Evolutionary conservation across 441 rosid species (phyloP).

Genomic region (Melastoma candidum): DNA sequence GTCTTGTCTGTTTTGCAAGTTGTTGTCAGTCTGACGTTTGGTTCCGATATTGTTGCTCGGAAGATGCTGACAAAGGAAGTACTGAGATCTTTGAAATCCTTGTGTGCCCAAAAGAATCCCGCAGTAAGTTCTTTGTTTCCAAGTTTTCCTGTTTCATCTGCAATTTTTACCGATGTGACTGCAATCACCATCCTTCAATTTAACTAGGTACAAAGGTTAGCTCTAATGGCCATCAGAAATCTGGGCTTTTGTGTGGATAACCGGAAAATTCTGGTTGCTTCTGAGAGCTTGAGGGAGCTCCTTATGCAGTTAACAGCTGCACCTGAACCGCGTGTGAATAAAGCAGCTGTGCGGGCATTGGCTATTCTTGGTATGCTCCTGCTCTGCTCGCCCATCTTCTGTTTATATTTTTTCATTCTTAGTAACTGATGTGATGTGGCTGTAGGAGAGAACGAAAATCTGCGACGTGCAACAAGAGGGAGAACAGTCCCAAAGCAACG

Average conservation of each 20-base stretch:
- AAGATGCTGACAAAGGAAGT: constrained; percentile 85
- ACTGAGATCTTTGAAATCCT: constrained; percentile 60
- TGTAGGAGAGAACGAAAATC: constrained; percentile 86
- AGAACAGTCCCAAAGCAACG: constrained; percentile 88
- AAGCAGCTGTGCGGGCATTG: constrained; percentile 96
- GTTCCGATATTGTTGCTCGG: constrained; percentile 77
- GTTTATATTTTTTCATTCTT: constrained; percentile 9
- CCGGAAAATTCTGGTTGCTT: constrained; percentile 73
- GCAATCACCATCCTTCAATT: constrained; percentile 14
- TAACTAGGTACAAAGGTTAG: constrained; percentile 78
- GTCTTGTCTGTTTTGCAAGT: constrained; percentile 10
- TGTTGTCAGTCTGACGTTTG: constrained; percentile 74
- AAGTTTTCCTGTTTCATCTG: constrained; percentile 6
- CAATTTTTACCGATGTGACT: constrained; percentile 9
- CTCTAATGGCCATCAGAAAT: constrained; percentile 89
- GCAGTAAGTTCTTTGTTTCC: constrained; percentile 43
- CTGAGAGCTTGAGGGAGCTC: constrained; percentile 93
- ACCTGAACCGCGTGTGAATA: constrained; percentile 74
- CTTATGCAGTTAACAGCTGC: constrained; percentile 69
- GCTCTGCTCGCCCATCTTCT: background rate
- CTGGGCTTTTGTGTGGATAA: constrained; percentile 92
- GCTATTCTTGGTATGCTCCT: constrained; percentile 84
- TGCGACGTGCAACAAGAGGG: constrained; percentile 86
- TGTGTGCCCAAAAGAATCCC: constrained; percentile 71
- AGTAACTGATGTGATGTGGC: constrained; percentile 7